These are phyloP conservation scores for Blastocystis sp. DNA, from an alignment of 352 stramenopile genomes.

Conservation along the genomic window DNA sequence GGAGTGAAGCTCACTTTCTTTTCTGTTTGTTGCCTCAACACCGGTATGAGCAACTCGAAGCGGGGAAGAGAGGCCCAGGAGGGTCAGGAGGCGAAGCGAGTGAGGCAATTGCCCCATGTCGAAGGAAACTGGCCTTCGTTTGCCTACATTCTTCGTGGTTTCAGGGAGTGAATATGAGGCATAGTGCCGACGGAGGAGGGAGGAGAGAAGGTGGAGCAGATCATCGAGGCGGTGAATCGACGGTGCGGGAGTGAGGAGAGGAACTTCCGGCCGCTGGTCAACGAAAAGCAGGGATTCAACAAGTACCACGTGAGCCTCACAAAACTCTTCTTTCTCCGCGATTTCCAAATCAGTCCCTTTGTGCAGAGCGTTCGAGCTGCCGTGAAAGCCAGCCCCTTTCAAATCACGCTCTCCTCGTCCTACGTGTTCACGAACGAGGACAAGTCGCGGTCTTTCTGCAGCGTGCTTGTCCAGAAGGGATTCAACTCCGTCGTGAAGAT, in stretches of 20 bases:
- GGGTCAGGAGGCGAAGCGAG: constrained; percentile 7
- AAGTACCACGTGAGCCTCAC: constrained; percentile 49
- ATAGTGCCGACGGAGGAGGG: constrained; percentile 29
- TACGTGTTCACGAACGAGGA: constrained; percentile 63
- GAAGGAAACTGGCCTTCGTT: constrained; percentile 66
- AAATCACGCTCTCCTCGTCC: not conserved
- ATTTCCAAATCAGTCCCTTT: constrained; percentile 61
- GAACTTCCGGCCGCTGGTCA: not conserved
- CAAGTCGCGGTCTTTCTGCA: constrained; percentile 42
- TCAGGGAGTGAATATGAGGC: not conserved
- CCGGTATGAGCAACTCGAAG: not conserved
- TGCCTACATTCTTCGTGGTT: constrained; percentile 51
- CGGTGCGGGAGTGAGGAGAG: not conserved
- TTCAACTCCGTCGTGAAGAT: constrained; percentile 40
- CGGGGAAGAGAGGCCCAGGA: not conserved
- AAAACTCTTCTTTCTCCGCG: constrained; percentile 51
- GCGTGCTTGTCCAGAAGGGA: constrained; percentile 18
- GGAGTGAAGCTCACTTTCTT: constrained; percentile 9
- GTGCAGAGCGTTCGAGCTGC: constrained; percentile 2
- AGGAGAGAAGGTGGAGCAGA: not conserved
- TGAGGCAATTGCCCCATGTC: constrained; percentile 28
- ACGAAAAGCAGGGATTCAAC: constrained; percentile 56
- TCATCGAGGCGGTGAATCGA: constrained; percentile 4
- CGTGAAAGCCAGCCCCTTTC: not conserved
- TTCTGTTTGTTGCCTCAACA: constrained; percentile 30